phyloP scores from a whole-genome alignment of 805 yeast species.

The Zygosaccharomyces siamensis region DNA sequence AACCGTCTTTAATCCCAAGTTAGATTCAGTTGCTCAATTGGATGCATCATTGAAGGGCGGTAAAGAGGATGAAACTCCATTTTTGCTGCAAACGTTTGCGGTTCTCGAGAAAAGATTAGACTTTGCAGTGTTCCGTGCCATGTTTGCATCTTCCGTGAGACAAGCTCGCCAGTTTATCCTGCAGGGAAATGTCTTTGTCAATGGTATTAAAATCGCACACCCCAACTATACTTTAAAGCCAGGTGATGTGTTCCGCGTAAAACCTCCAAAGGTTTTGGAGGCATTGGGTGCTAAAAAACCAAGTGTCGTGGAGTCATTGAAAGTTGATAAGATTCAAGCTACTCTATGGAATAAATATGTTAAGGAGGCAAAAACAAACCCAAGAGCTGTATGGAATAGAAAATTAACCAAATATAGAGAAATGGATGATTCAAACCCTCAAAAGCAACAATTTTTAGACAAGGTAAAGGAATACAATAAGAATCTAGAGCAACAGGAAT shows the following conservation, averaged over 20 bases:
- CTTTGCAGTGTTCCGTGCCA: slow-evolving; percentile 81
- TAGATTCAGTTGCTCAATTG: slow-evolving; percentile 83
- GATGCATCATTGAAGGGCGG: slow-evolving; percentile 70
- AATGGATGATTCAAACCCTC: slow-evolving; percentile 26
- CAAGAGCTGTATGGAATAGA: slow-evolving; percentile 31
- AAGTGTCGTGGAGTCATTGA: slow-evolving; percentile 57
- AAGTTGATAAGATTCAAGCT: slow-evolving; percentile 67
- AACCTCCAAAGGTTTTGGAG: slow-evolving; percentile 75
- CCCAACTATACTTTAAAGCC: slow-evolving; percentile 74
- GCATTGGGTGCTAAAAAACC: slow-evolving; percentile 89
- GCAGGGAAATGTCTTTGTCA: slow-evolving; percentile 77
- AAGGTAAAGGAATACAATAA: slow-evolving; percentile 25
- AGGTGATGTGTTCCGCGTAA: slow-evolving; percentile 84
- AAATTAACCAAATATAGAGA: slow-evolving; percentile 22
- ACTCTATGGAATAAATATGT: slow-evolving; percentile 73
- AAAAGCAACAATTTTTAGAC: slow-evolving; percentile 24
- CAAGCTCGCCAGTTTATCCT: slow-evolving; percentile 88
- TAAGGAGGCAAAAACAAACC: slow-evolving; percentile 46
- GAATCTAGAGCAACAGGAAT: slow-evolving; percentile 21
- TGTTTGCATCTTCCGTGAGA: slow-evolving; percentile 90
- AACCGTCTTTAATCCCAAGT: slow-evolving; percentile 56
- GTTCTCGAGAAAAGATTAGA: slow-evolving; percentile 85
- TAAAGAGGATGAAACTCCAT: slow-evolving; percentile 61
- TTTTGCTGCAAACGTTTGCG: slow-evolving; percentile 83
- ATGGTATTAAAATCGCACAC: slow-evolving; percentile 71